Conservation (phyloP, 2,329 filamentous ascomycete genomes). For the Westerdykella ornata region DNA sequence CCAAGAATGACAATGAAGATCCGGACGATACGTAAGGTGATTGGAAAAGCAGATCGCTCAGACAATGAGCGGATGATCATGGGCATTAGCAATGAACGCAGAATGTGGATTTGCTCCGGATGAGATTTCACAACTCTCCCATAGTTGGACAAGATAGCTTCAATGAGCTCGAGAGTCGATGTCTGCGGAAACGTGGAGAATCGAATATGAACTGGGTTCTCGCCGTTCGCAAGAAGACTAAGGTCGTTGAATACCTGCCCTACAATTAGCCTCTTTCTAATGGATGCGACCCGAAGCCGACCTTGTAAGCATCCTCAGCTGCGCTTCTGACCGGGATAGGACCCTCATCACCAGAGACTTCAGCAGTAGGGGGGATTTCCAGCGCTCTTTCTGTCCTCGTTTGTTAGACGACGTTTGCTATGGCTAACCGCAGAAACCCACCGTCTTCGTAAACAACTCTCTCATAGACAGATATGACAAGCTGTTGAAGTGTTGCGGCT, state of each 20-base stretch:
- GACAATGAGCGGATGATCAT: conserved; percentile 72
- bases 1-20: conserved; percentile 77
- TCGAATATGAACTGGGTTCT: conserved; percentile 73
- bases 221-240: conserved; percentile 77
- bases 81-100: conserved; percentile 73
- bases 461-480: conserved; percentile 88
- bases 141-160: conserved; percentile 82
- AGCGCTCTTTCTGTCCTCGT: conserved; percentile 29
- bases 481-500: conserved; percentile 89
- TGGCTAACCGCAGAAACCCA: conserved; percentile 23
- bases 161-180: conserved; percentile 85
- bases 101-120: conserved; percentile 70
- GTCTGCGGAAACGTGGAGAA: conserved; percentile 72
- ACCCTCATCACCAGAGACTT: conserved; percentile 61
- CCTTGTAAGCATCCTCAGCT: conserved; percentile 76
- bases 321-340: conserved; percentile 63
- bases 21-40: conserved; percentile 73
- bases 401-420: conserved; percentile 9
- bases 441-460: conserved; percentile 79
- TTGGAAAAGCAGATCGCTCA: conserved; percentile 70
- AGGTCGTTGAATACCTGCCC: conserved; percentile 78
- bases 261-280: conserved; percentile 10
- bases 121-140: conserved; percentile 71
- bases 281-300: conserved; percentile 24
- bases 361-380: conserved; percentile 55